phyloP scores from a whole-genome alignment of 2,329 filamentous ascomycete species.

The Clarireedia paspali region DNA sequence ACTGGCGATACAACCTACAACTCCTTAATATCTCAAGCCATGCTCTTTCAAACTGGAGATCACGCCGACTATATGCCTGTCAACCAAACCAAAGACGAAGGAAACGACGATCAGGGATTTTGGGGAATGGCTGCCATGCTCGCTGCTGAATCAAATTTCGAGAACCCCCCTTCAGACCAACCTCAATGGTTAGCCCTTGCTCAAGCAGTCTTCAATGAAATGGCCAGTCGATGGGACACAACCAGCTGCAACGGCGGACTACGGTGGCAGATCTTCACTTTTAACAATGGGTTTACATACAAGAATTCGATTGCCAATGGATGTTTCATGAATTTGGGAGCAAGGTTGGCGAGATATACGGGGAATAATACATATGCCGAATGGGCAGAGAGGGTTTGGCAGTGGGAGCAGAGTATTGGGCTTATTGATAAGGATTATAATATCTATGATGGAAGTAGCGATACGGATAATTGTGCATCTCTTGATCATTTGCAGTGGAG shows the following conservation, averaged over 20 bases:
- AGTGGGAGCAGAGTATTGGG: slow-evolving; percentile 53
- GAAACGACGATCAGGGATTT: slow-evolving; percentile 69
- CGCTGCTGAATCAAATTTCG: slow-evolving; percentile 60
- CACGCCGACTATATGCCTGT: slow-evolving; percentile 70
- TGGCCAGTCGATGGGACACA: slow-evolving; percentile 64
- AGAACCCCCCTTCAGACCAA: slow-evolving; percentile 42
- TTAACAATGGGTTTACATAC: slow-evolving; percentile 75
- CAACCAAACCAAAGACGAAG: slow-evolving; percentile 52
- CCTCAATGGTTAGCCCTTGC: slow-evolving; percentile 65
- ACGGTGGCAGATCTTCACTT: slow-evolving; percentile 77
- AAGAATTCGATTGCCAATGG: slow-evolving; percentile 59
- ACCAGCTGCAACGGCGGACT: slow-evolving; percentile 63
- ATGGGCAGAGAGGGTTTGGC: slow-evolving; percentile 69
- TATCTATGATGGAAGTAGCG: slow-evolving; percentile 55
- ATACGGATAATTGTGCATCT: slow-evolving; percentile 47
- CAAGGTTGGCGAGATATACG: slow-evolving; percentile 67
- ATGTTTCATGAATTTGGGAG: slow-evolving; percentile 53
- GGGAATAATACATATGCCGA: slow-evolving; percentile 68
- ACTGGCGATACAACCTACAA: slow-evolving; percentile 69
- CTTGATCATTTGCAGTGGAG: slow-evolving; percentile 59
- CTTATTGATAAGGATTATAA: slow-evolving; percentile 48
- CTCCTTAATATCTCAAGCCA: slow-evolving; percentile 48
- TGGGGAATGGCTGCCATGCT: slow-evolving; percentile 66
- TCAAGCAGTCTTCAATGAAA: slow-evolving; percentile 73
- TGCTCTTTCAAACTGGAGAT: slow-evolving; percentile 66